A percentile compares a stretch with the other conserved stretches of the same genome.
These are phyloP conservation scores for Nitzschia sp. DNA, from an alignment of 108 stramenopile species.

Conservation along the genomic window DNA sequence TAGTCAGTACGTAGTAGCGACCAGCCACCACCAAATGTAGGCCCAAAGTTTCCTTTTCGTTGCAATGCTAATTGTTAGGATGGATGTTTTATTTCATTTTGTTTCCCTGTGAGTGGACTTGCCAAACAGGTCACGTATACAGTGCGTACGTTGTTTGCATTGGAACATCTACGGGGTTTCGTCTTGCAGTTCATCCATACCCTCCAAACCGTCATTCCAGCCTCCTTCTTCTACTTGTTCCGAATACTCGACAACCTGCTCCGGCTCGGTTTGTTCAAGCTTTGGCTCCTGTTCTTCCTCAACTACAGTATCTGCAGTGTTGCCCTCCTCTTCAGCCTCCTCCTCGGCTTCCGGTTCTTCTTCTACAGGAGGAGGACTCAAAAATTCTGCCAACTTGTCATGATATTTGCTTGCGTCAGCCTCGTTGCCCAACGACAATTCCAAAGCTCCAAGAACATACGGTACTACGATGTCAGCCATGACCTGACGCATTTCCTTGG, in stretches of 20 bases:
- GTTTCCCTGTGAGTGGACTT: too few species aligned
- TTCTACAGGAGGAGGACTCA: slow-evolving; percentile 7
- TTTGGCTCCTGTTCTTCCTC: neutral
- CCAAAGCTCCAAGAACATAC: slow-evolving; percentile 62
- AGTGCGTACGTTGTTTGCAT: too few species aligned
- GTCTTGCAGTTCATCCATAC: neutral
- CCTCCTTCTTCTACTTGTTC: neutral
- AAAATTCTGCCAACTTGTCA: slow-evolving; percentile 33
- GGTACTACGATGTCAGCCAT: slow-evolving; percentile 61
- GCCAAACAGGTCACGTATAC: too few species aligned
- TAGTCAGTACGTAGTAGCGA: too few species aligned
- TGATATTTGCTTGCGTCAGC: slow-evolving; percentile 26
- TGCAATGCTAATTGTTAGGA: too few species aligned
- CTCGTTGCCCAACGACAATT: slow-evolving; percentile 67
- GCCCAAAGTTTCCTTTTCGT: too few species aligned
- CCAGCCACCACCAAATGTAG: too few species aligned
- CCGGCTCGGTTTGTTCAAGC: neutral
- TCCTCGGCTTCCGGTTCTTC: slow-evolving; percentile 6
- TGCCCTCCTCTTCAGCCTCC: slow-evolving; percentile 1
- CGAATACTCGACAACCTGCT: neutral
- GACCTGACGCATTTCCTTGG: slow-evolving; percentile 54
- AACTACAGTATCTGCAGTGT: neutral
- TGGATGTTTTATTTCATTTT: too few species aligned
- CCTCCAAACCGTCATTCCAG: slow-evolving; percentile 12
- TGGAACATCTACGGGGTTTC: too few species aligned